Conservation (phyloP, 73 alveolate species). For the Symbiodinium natans region DNA sequence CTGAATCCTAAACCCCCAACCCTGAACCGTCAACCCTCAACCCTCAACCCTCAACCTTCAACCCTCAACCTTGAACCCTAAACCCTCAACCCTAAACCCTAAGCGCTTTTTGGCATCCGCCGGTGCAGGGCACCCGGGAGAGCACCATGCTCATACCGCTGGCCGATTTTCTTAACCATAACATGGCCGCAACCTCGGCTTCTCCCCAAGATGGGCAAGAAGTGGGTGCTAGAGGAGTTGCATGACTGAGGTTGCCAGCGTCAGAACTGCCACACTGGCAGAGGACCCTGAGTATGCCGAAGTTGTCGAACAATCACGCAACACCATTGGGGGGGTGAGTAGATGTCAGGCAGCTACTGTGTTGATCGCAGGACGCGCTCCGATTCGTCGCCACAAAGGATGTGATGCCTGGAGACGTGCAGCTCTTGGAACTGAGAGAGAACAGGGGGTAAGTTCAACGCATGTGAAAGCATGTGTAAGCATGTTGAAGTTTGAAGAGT, state of each 20-base stretch:
- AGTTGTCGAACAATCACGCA: no score
- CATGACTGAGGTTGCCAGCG: constrained; percentile 53
- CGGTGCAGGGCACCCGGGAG: constrained; percentile 86
- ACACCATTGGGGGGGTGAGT: background rate
- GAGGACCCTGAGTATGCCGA: background rate
- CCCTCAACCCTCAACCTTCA: no score
- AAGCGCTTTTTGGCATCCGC: no score
- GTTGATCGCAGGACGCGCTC: constrained; percentile 38
- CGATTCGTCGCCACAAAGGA: constrained; percentile 85
- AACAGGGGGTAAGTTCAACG: background rate
- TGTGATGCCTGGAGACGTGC: constrained; percentile 65
- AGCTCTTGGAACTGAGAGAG: background rate
- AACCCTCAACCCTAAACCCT: no score
- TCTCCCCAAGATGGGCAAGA: background rate
- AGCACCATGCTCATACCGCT: constrained; percentile 86
- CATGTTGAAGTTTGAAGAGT: background rate
- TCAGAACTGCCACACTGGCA: constrained; percentile 82
- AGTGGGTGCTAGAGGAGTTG: background rate
- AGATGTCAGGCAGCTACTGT: background rate
- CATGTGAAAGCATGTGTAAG: background rate
- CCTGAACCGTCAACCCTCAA: no score
- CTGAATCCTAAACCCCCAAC: no score
- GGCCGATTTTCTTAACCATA: constrained; percentile 86
- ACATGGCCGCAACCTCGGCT: constrained; percentile 32
- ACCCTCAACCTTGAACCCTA: no score